Percentiles rank a stretch among this genome's conserved stretches.
phyloP scores from a whole-genome alignment of 2,329 filamentous ascomycete genomes.

The Akanthomyces dipterigenus region DNA sequence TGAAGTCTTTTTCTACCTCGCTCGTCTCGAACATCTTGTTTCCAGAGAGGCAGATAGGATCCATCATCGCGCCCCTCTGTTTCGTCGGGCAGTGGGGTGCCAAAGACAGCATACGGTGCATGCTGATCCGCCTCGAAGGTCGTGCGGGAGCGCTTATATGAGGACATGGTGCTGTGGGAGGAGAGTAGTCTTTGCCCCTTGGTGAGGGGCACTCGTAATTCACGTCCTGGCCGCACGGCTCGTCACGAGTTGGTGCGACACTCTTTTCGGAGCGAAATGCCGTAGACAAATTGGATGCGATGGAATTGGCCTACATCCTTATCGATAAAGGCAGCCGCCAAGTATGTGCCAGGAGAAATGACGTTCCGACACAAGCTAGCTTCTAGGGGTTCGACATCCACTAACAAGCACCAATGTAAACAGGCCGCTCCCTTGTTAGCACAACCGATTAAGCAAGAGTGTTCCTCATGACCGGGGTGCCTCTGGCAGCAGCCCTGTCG shows the following conservation, averaged over 20 bases:
- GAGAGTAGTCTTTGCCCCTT: neutral
- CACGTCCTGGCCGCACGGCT: neutral
- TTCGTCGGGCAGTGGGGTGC: slow-evolving; percentile 79
- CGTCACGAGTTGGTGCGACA: neutral
- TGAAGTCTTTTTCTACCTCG: slow-evolving; percentile 84
- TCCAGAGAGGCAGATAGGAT: slow-evolving; percentile 91
- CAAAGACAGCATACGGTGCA: slow-evolving; percentile 72
- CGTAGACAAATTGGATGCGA: neutral
- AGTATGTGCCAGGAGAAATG: neutral
- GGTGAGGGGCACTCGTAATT: neutral
- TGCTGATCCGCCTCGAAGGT: slow-evolving; percentile 70
- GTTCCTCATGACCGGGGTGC: slow-evolving; percentile 1
- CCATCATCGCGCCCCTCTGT: slow-evolving; percentile 78
- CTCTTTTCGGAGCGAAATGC: neutral
- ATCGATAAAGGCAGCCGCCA: slow-evolving; percentile 5
- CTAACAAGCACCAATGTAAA: neutral
- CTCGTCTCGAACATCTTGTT: slow-evolving; percentile 94
- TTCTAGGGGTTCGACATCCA: neutral
- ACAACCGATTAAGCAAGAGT: neutral
- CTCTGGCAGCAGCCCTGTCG: neutral
- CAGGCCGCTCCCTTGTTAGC: slow-evolving; percentile 6
- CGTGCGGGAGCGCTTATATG: slow-evolving; percentile 70
- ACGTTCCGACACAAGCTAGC: neutral
- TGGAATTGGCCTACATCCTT: neutral
- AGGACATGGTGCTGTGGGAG: slow-evolving; percentile 36